Evolutionary conservation across 257 asterid genomes (phyloP).

Genomic region (Jacaranda copaia): DNA sequence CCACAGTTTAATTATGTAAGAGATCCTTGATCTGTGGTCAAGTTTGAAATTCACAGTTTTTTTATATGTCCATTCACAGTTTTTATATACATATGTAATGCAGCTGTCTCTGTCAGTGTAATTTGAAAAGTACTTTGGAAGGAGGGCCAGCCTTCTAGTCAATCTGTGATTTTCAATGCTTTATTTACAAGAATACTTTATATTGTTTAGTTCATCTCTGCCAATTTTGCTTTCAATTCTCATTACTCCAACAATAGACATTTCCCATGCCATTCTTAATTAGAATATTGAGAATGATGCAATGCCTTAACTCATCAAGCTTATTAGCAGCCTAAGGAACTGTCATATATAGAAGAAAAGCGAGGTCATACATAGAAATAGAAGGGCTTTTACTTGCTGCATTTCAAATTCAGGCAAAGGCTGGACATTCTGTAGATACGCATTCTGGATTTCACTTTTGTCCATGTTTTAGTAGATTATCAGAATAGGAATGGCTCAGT

Average conservation of each 20-base stretch:
- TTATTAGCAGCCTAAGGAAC: neutral
- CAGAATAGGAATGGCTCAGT: conserved; percentile 38
- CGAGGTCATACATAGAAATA: neutral
- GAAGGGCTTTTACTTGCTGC: neutral
- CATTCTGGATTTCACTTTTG: neutral
- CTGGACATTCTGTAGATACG: neutral
- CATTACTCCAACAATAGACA: neutral
- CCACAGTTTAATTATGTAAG: neutral
- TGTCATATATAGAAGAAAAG: neutral
- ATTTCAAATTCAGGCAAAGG: neutral
- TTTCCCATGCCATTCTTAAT: neutral
- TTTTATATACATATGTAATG: neutral
- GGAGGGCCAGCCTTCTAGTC: neutral
- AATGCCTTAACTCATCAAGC: conserved; percentile 26
- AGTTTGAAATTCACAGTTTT: neutral
- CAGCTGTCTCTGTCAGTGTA: neutral
- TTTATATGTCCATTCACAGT: neutral
- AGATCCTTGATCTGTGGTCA: neutral
- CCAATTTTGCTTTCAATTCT: neutral
- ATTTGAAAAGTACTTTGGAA: neutral
- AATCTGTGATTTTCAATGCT: neutral
- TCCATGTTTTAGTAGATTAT: neutral
- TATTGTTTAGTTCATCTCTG: neutral
- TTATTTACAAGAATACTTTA: neutral
- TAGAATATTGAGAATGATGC: conserved; percentile 26